Evolutionary conservation across 2,329 filamentous ascomycete species (phyloP).

Genomic region (Cladosporium sp.): DNA sequence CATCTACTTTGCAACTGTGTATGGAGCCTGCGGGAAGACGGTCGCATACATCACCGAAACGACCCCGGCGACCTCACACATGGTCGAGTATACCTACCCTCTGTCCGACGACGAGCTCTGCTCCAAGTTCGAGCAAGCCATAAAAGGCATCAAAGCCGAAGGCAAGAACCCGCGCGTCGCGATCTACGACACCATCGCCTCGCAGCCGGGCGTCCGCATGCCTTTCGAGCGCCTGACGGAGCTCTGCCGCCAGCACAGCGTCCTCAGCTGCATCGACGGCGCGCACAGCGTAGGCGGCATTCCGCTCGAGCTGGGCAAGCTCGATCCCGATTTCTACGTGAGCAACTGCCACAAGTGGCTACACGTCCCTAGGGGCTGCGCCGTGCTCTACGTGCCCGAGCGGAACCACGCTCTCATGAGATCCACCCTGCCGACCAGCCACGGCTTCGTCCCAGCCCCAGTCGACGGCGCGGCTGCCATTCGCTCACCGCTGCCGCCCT

Average conservation of each 20-base stretch:
- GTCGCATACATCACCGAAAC: constrained; percentile 68
- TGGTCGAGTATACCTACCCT: constrained; percentile 62
- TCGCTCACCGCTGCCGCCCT: constrained; percentile 37
- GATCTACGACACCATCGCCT: constrained; percentile 74
- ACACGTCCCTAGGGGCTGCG: constrained; percentile 69
- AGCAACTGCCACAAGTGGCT: constrained; percentile 92
- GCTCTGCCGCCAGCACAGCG: constrained; percentile 58
- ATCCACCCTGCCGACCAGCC: constrained; percentile 71
- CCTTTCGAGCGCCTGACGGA: constrained; percentile 65
- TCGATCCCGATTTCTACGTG: constrained; percentile 80
- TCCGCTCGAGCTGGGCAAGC: constrained; percentile 55
- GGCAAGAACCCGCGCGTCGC: constrained; percentile 62
- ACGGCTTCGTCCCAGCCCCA: constrained; percentile 58
- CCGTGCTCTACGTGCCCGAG: constrained; percentile 70
- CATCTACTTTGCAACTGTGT: constrained; percentile 71
- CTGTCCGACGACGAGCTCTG: constrained; percentile 63
- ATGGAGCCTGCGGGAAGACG: constrained; percentile 69
- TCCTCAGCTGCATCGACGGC: constrained; percentile 73
- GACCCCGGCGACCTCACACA: constrained; percentile 42
- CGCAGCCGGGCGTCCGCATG: constrained; percentile 69
- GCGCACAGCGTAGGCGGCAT: constrained; percentile 83
- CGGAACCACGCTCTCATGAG: constrained; percentile 71
- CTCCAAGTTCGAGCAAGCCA: constrained; percentile 51
- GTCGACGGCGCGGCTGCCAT: constrained; percentile 14
- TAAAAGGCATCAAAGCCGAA: constrained; percentile 45